A percentile compares a stretch with the other conserved stretches of the same genome.
Conservation (phyloP, 805 yeast genomes). For the Blastobotrys peoriensis region DNA sequence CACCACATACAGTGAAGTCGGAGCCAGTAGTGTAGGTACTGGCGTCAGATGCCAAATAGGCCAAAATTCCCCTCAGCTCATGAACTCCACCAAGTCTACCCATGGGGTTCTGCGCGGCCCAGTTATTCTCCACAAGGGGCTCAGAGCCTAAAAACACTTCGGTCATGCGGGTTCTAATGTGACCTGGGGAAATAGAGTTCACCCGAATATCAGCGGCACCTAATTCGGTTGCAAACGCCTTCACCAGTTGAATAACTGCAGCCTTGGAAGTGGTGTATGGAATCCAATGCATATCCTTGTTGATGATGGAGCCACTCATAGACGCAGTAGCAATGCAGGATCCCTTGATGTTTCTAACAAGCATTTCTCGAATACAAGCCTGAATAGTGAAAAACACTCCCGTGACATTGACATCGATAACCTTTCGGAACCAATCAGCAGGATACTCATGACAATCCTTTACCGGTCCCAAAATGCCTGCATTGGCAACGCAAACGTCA, state of each 20-base stretch:
- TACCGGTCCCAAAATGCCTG: slow-evolving; percentile 46
- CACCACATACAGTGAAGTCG: slow-evolving; percentile 56
- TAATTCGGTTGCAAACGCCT: slow-evolving; percentile 49
- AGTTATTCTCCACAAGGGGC: slow-evolving; percentile 39
- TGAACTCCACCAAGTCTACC: slow-evolving; percentile 57
- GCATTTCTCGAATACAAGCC: slow-evolving; percentile 55
- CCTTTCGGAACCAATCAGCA: slow-evolving; percentile 52
- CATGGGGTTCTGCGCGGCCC: slow-evolving; percentile 41
- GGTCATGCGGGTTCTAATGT: slow-evolving; percentile 54
- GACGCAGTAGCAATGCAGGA: slow-evolving; percentile 71
- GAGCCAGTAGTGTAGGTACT: slow-evolving; percentile 53
- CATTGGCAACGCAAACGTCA: slow-evolving; percentile 67
- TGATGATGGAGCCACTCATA: slow-evolving; percentile 70
- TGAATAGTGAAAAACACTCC: slow-evolving; percentile 69
- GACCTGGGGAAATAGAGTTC: slow-evolving; percentile 54
- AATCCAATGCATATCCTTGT: slow-evolving; percentile 40
- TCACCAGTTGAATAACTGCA: slow-evolving; percentile 32
- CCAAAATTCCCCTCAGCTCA: slow-evolving; percentile 53
- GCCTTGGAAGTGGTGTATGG: slow-evolving; percentile 36
- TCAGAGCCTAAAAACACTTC: slow-evolving; percentile 47
- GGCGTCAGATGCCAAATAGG: slow-evolving; percentile 47
- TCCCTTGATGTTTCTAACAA: slow-evolving; percentile 54
- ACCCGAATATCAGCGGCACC: slow-evolving; percentile 49
- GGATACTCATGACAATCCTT: slow-evolving; percentile 51
- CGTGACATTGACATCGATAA: slow-evolving; percentile 62